A percentile compares a stretch with the other conserved stretches of the same genome.
These are phyloP conservation scores for Boletellus ananas DNA, from an alignment of 768 basidiomycete genomes.

Conservation along the genomic window DNA sequence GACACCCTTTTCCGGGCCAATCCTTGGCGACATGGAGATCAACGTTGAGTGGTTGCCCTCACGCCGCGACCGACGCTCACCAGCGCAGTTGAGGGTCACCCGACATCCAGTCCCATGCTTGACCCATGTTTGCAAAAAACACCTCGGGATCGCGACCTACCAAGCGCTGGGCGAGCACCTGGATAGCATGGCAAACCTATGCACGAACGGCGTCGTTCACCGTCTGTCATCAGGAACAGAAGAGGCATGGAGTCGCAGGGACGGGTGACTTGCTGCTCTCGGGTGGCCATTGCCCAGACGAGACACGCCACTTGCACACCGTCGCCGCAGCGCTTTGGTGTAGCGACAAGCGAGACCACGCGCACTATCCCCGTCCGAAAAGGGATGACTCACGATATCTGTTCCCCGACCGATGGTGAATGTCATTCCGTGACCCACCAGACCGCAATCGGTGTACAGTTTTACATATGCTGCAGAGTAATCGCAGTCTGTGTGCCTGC, in stretches of 20 bases:
- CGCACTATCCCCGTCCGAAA: neutral
- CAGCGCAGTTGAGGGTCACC: constrained; percentile 87
- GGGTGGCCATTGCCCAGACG: too few relatives aligned
- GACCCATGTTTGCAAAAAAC: constrained; percentile 85
- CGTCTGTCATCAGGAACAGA: too few relatives aligned
- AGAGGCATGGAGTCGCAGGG: too few relatives aligned
- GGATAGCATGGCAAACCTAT: constrained; percentile 75
- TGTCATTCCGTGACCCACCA: constrained; percentile 84
- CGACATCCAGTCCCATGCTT: constrained; percentile 80
- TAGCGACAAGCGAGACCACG: neutral
- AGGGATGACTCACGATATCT: constrained; percentile 60
- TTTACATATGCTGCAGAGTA: constrained; percentile 89
- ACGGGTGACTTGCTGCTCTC: too few relatives aligned
- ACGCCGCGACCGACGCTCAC: constrained; percentile 36
- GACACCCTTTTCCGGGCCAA: constrained; percentile 90
- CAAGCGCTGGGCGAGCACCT: constrained; percentile 73
- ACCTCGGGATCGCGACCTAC: constrained; percentile 77
- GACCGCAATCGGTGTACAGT: constrained; percentile 57
- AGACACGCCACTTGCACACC: neutral
- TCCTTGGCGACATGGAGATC: constrained; percentile 41
- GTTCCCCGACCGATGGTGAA: constrained; percentile 93
- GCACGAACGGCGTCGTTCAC: neutral
- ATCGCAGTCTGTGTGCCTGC: constrained; percentile 89
- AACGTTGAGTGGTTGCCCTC: neutral
- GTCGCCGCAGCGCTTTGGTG: neutral